Evolutionary conservation across 2,329 filamentous ascomycete genomes (phyloP).

Genomic region (Penicillium sp.): DNA sequence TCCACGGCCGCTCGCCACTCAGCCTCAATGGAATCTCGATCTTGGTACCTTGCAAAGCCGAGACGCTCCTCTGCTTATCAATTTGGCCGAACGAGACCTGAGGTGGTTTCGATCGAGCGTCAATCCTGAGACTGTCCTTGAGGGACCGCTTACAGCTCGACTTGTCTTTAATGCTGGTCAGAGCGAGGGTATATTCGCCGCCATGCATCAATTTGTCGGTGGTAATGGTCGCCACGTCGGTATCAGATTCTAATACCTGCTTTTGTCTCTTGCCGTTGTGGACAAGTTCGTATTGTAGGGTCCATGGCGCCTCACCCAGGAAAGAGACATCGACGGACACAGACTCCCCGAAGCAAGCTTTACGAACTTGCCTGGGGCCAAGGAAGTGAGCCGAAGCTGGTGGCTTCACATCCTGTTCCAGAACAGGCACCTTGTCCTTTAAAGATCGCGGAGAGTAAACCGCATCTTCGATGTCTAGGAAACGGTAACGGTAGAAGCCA

Average conservation of each 20-base stretch:
- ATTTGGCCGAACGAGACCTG: slow-evolving; percentile 80
- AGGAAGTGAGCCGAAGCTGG: slow-evolving; percentile 73
- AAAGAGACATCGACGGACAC: slow-evolving; percentile 70
- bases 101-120: slow-evolving; percentile 82
- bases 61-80: slow-evolving; percentile 70
- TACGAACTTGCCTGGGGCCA: slow-evolving; percentile 51
- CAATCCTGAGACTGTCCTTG: slow-evolving; percentile 78
- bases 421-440: slow-evolving; percentile 55
- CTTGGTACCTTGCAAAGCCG: slow-evolving; percentile 69
- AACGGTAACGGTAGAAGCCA: slow-evolving; percentile 81
- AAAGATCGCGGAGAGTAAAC: slow-evolving; percentile 69
- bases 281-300: slow-evolving; percentile 84
- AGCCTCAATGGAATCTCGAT: slow-evolving; percentile 76
- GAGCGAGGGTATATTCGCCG: slow-evolving; percentile 81
- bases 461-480: slow-evolving; percentile 72
- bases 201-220: slow-evolving; percentile 72
- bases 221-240: slow-evolving; percentile 62
- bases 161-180: slow-evolving; percentile 81
- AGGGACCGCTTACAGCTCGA: slow-evolving; percentile 81
- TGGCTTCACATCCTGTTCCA: slow-evolving; percentile 91
- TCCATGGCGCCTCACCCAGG: slow-evolving; percentile 80
- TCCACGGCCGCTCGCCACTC: slow-evolving; percentile 82
- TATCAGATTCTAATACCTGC: slow-evolving; percentile 61
- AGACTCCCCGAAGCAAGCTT: slow-evolving; percentile 77
- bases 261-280: slow-evolving; percentile 81